Percentiles rank a stretch among this genome's conserved stretches.
Conservation (phyloP, 2,329 filamentous ascomycete genomes). For the Arachnomyces sp. region DNA sequence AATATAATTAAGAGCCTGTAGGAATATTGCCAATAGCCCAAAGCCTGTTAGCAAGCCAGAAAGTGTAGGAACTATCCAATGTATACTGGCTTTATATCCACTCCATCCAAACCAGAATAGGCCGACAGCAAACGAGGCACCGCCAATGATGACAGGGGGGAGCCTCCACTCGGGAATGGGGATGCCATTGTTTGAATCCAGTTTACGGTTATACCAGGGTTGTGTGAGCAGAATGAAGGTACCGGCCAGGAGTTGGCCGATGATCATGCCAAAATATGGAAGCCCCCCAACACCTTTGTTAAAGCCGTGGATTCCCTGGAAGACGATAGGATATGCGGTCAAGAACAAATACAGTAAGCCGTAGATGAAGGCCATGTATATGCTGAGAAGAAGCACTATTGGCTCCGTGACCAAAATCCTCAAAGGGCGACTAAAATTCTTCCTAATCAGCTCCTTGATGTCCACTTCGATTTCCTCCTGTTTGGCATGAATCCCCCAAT, state of each 20-base stretch:
- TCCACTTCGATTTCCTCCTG: conserved; percentile 48
- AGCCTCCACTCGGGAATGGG: conserved; percentile 37
- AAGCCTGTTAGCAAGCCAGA: conserved; percentile 39
- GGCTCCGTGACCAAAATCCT: conserved; percentile 37
- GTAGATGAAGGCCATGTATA: conserved; percentile 28
- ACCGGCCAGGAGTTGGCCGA: conserved; percentile 34
- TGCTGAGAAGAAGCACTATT: conserved; percentile 36
- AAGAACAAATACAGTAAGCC: conserved; percentile 28
- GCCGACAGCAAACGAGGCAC: conserved; percentile 35
- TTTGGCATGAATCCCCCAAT: conserved; percentile 56
- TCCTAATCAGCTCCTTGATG: conserved; percentile 40
- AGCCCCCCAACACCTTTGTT: conserved; percentile 29
- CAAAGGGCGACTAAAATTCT: conserved; percentile 44
- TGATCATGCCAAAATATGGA: conserved; percentile 37
- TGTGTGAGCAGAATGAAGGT: conserved; percentile 33
- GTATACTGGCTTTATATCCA: conserved; percentile 23
- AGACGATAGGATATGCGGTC: conserved; percentile 25
- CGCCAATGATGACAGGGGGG: conserved; percentile 40
- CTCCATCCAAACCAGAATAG: conserved; percentile 39
- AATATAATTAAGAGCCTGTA: conserved; percentile 40
- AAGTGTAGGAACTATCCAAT: conserved; percentile 35
- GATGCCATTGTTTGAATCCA: conserved; percentile 24
- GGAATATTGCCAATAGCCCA: conserved; percentile 41
- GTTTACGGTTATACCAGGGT: conserved; percentile 30
- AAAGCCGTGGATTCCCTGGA: conserved; percentile 21